A percentile compares a stretch with the other conserved stretches of the same genome.
Evolutionary conservation across 495 filamentous ascomycete species (phyloP).

Genomic region (Talaromyces ruber): DNA sequence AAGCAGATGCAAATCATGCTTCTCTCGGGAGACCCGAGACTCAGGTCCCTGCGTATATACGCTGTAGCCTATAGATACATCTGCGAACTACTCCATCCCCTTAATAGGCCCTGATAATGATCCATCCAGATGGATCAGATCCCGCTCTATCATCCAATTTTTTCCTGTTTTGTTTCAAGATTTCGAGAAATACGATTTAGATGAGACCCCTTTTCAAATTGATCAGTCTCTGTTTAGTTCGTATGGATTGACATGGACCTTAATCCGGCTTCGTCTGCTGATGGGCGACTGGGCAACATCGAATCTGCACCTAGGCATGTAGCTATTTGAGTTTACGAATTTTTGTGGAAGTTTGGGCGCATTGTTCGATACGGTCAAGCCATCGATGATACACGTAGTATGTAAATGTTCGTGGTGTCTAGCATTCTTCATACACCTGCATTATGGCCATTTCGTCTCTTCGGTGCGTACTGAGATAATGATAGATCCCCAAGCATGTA

Average conservation of each 20-base stretch:
- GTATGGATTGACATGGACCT: not conserved
- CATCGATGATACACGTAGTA: not conserved
- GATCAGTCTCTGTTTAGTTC: not conserved
- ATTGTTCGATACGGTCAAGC: not conserved
- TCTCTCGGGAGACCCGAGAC: not conserved
- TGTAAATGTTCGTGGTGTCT: not conserved
- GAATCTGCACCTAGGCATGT: not conserved
- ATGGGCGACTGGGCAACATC: not conserved
- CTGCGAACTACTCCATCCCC: not conserved
- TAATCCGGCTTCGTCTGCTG: not conserved
- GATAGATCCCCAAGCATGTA: not conserved
- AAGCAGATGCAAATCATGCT: not conserved
- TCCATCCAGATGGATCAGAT: not conserved
- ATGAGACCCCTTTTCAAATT: not conserved
- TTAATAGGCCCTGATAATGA: not conserved
- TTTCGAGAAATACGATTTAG: no score
- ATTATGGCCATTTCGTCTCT: not conserved
- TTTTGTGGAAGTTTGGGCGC: not conserved
- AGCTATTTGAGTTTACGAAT: not conserved
- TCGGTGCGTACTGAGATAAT: not conserved
- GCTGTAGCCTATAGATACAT: not conserved
- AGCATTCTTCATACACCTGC: not conserved
- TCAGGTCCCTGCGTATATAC: not conserved
- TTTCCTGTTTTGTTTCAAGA: no score
- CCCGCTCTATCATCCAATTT: not conserved